Evolutionary conservation across 139 green algal species (phyloP).

Genomic region (Ettlia oleoabundans): DNA sequence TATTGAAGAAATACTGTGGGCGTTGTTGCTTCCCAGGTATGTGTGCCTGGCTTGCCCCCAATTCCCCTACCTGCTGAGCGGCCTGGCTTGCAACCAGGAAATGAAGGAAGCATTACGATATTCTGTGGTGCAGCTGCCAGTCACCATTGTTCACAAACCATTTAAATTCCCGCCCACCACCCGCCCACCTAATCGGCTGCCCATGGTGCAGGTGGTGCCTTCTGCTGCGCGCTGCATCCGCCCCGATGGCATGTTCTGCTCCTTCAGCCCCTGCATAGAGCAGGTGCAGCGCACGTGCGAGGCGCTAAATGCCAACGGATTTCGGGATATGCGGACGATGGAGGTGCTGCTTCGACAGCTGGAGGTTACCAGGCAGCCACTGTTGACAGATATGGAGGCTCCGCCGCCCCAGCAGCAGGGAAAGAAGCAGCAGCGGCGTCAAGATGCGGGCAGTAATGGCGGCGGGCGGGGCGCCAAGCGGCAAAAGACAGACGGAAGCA

Average conservation of each 20-base stretch:
- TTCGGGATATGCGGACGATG: slow-evolving; percentile 77
- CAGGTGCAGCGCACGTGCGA: slow-evolving; percentile 92
- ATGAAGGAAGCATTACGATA: too few species aligned
- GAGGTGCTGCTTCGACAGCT: slow-evolving; percentile 88
- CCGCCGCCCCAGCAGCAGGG: not conserved
- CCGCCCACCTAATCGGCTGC: not conserved
- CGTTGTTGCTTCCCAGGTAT: too few species aligned
- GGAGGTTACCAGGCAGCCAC: slow-evolving; percentile 62
- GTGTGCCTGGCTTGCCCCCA: too few species aligned
- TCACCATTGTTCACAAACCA: not conserved
- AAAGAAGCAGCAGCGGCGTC: not conserved
- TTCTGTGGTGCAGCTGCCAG: not conserved
- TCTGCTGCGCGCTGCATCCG: slow-evolving; percentile 72
- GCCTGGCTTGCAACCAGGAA: too few species aligned
- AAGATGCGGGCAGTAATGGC: not conserved
- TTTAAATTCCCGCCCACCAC: not conserved
- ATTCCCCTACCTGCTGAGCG: too few species aligned
- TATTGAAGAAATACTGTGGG: too few species aligned
- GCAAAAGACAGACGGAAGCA: not conserved
- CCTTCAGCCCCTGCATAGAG: slow-evolving; percentile 99
- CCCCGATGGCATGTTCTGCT: slow-evolving; percentile 83
- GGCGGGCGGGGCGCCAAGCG: not conserved
- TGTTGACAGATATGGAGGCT: slow-evolving; percentile 15
- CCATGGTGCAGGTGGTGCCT: slow-evolving; percentile 57
- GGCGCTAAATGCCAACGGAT: slow-evolving; percentile 67